Conservation (phyloP, 495 filamentous ascomycete genomes). For the Parachaetomium inaequale region DNA sequence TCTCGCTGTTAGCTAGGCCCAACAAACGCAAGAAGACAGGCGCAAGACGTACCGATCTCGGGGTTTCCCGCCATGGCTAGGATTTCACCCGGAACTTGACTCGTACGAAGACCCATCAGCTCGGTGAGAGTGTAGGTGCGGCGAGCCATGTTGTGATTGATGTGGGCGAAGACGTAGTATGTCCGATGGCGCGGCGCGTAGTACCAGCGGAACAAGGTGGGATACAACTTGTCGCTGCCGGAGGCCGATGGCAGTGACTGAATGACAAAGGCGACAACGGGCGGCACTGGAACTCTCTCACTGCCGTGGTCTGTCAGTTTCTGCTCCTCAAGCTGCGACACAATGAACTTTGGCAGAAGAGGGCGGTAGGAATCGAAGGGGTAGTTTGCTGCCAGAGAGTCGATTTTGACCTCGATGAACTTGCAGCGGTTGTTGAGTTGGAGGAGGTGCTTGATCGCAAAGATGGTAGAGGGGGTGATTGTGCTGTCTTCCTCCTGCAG, state of each 20-base stretch:
- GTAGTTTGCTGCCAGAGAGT: slow-evolving; percentile 4
- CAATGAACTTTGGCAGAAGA: slow-evolving; percentile 29
- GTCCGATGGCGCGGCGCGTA: slow-evolving; percentile 24
- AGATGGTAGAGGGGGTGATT: slow-evolving; percentile 14
- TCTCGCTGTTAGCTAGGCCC: not conserved
- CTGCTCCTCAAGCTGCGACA: slow-evolving; percentile 39
- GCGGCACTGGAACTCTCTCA: slow-evolving; percentile 22
- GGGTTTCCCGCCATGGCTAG: slow-evolving; percentile 27
- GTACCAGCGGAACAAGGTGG: slow-evolving; percentile 35
- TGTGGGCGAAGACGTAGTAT: slow-evolving; percentile 35
- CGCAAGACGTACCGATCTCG: slow-evolving; percentile 34
- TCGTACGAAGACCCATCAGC: slow-evolving; percentile 35
- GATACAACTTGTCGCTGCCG: slow-evolving; percentile 14
- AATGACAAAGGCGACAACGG: slow-evolving; percentile 26
- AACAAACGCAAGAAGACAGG: not conserved
- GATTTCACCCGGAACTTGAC: slow-evolving; percentile 1
- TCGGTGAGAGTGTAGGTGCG: slow-evolving; percentile 37
- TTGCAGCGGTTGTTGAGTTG: slow-evolving; percentile 12
- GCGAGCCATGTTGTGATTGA: slow-evolving; percentile 34
- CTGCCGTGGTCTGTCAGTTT: slow-evolving; percentile 28
- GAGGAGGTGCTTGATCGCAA: slow-evolving; percentile 23
- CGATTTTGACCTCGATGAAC: slow-evolving; percentile 14
- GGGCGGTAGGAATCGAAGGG: not conserved
- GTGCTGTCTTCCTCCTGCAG: slow-evolving; percentile 12
- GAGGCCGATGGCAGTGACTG: slow-evolving; percentile 15